phyloP scores from a whole-genome alignment of 106 monocot species.

The Dendrobium chrysotoxum region DNA sequence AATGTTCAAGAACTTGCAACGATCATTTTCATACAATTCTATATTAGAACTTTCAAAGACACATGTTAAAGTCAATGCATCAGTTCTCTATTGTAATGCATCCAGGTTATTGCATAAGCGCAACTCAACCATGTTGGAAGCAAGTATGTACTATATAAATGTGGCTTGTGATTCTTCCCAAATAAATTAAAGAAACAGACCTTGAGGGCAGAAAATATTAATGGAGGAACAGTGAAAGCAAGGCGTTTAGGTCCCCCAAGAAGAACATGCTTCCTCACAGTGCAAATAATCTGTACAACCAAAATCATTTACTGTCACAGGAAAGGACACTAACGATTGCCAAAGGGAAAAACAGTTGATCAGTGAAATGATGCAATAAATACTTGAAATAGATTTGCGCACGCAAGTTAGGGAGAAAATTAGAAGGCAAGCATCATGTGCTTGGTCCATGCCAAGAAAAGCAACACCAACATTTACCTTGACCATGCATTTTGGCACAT shows the following conservation, averaged over 20 bases:
- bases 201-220: slow-evolving; percentile 84
- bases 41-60: background rate
- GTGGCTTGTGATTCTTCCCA: no score
- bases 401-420: no score
- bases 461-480: background rate
- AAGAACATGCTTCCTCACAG: slow-evolving; percentile 82
- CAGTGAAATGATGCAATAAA: background rate
- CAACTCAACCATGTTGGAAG: background rate
- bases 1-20: background rate
- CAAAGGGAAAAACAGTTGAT: background rate
- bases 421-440: background rate
- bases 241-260: slow-evolving; percentile 75
- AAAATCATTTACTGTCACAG: background rate
- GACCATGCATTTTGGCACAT: background rate
- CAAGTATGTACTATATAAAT: background rate
- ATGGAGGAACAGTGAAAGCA: slow-evolving; percentile 74
- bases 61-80: background rate
- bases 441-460: background rate
- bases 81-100: background rate
- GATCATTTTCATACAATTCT: background rate
- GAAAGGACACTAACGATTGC: background rate
- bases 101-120: background rate
- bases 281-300: slow-evolving; percentile 70
- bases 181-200: slow-evolving; percentile 27
- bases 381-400: background rate